Conservation (phyloP, 139 green algal genomes). For the Closterium sp. region DNA sequence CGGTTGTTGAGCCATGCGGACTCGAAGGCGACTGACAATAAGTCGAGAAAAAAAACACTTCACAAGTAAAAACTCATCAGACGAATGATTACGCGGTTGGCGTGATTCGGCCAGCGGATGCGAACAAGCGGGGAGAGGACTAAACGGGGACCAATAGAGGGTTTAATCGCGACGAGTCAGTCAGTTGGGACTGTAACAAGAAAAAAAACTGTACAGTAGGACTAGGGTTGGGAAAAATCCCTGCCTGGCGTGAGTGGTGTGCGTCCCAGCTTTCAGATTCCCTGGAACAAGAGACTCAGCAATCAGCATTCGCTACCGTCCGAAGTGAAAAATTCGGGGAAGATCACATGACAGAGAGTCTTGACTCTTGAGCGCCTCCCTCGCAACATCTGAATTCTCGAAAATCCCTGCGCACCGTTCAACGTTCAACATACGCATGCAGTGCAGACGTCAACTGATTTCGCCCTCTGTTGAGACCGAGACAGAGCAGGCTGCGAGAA, state of each 20-base stretch:
- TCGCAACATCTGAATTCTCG: not conserved
- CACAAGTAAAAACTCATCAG: too few relatives aligned
- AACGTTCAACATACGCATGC: not conserved
- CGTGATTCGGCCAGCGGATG: not conserved
- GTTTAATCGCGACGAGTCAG: not conserved
- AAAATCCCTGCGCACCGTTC: not conserved
- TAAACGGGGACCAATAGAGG: not conserved
- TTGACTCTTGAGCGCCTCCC: too few relatives aligned
- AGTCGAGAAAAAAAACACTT: not conserved
- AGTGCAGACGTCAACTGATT: not conserved
- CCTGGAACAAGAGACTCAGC: not conserved
- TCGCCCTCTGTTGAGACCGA: not conserved
- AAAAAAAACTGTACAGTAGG: not conserved
- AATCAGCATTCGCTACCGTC: not conserved
- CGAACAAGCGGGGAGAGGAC: not conserved
- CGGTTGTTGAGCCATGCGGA: not conserved
- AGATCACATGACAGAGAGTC: not conserved
- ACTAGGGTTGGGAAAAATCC: not conserved
- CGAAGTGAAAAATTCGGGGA: too few relatives aligned
- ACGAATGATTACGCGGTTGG: too few relatives aligned
- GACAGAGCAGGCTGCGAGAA: not conserved
- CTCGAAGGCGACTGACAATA: too few relatives aligned
- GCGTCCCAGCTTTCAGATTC: not conserved
- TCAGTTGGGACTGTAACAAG: not conserved
- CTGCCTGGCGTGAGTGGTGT: not conserved